A percentile compares a stretch with the other conserved stretches of the same genome.
Evolutionary conservation across 2,329 filamentous ascomycete species (phyloP).

Genomic region (Pseudocercospora cruenta): DNA sequence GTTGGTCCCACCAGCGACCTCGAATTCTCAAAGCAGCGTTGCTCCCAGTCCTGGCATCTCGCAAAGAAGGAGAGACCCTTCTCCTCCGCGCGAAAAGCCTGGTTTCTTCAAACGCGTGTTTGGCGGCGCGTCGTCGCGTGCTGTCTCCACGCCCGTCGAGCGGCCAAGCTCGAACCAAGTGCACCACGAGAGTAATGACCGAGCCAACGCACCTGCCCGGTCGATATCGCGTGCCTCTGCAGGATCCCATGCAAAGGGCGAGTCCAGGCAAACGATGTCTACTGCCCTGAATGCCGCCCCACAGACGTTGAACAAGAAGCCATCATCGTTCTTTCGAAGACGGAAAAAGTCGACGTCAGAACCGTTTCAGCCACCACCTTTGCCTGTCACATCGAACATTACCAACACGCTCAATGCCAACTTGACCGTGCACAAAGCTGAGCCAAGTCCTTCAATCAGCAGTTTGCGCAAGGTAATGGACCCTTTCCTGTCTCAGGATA

Average conservation of each 20-base stretch:
- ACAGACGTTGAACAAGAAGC: slow-evolving; percentile 76
- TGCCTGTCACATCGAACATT: slow-evolving; percentile 42
- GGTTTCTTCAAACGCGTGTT: slow-evolving; percentile 96
- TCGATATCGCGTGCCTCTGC: slow-evolving; percentile 27
- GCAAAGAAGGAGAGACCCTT: slow-evolving; percentile 36
- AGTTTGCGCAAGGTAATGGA: slow-evolving; percentile 87
- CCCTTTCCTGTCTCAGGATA: slow-evolving; percentile 65
- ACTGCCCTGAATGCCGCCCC: slow-evolving; percentile 22
- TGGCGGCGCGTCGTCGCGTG: slow-evolving; percentile 49
- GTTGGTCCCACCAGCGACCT: slow-evolving; percentile 48
- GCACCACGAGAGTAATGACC: slow-evolving; percentile 19
- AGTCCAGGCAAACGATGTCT: slow-evolving; percentile 18
- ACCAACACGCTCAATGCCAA: slow-evolving; percentile 37
- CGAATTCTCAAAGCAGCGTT: slow-evolving; percentile 51
- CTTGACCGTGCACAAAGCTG: slow-evolving; percentile 52
- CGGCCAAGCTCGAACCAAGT: slow-evolving; percentile 25
- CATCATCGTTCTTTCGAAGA: slow-evolving; percentile 90
- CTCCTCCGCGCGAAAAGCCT: slow-evolving; percentile 57
- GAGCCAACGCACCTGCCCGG: slow-evolving; percentile 18
- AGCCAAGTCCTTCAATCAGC: slow-evolving; percentile 62
- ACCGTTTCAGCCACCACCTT: slow-evolving; percentile 63
- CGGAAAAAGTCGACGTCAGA: slow-evolving; percentile 88
- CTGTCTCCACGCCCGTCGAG: slow-evolving; percentile 28
- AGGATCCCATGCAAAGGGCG: slow-evolving; percentile 13
- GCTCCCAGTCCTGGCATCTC: slow-evolving; percentile 53